A percentile compares a stretch with the other conserved stretches of the same genome.
Conservation (phyloP, 768 basidiomycete species). For the Rhizopogon rudus region DNA sequence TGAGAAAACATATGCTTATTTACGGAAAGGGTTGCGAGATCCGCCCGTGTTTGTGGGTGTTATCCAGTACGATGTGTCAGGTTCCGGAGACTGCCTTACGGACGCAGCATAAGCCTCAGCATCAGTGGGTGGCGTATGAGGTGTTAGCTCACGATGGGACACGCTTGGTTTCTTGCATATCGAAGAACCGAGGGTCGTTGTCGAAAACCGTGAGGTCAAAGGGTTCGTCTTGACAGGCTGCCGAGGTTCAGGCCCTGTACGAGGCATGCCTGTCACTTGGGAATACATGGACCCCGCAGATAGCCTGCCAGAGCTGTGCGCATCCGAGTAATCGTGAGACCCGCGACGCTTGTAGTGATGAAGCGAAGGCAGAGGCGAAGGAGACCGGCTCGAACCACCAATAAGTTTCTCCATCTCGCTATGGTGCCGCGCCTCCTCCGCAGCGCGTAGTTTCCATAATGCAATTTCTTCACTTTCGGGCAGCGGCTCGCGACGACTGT, state of each 20-base stretch:
- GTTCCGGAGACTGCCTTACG: slow-evolving; percentile 31
- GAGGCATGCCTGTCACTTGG: slow-evolving; percentile 60
- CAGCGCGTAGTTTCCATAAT: slow-evolving; percentile 44
- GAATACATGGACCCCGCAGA: slow-evolving; percentile 62
- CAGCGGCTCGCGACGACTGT: slow-evolving; percentile 20
- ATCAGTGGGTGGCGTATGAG: slow-evolving; percentile 38
- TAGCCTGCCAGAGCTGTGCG: slow-evolving; percentile 27
- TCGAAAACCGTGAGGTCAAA: slow-evolving; percentile 44
- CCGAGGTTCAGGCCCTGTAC: slow-evolving; percentile 64
- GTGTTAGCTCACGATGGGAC: slow-evolving; percentile 20
- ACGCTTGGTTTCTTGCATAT: slow-evolving; percentile 25
- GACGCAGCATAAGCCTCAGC: slow-evolving; percentile 58
- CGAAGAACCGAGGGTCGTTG: slow-evolving; percentile 38
- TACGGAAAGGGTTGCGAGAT: slow-evolving; percentile 51
- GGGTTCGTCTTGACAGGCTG: slow-evolving; percentile 54
- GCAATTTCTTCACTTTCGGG: slow-evolving; percentile 41
- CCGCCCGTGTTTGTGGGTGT: slow-evolving; percentile 39
- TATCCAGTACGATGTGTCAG: slow-evolving; percentile 38
- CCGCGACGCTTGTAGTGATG: slow-evolving; percentile 21
- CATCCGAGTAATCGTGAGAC: slow-evolving; percentile 13
- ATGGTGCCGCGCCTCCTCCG: slow-evolving; percentile 46
- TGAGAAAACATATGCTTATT: slow-evolving; percentile 22
- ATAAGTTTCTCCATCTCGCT: slow-evolving; percentile 48
- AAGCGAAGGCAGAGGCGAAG: slow-evolving; percentile 40
- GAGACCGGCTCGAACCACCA: slow-evolving; percentile 32